Percentiles rank a stretch among this genome's conserved stretches.
These are phyloP conservation scores for Botrytis fabae DNA, from an alignment of 2,329 filamentous ascomycete genomes.

Conservation along the genomic window DNA sequence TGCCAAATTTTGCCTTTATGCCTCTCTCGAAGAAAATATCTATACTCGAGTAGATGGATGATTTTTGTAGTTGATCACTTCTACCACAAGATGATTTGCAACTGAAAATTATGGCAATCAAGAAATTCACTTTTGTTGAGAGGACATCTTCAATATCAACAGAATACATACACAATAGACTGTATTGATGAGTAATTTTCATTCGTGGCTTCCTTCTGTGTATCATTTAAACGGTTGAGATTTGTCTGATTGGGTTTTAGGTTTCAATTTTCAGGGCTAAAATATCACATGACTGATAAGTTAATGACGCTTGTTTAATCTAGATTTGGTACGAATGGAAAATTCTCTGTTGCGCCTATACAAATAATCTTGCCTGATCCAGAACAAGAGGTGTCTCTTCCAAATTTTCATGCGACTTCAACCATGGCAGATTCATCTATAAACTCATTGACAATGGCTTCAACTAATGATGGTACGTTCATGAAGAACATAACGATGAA, in stretches of 20 bases:
- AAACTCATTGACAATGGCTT: not conserved
- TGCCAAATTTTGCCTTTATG: not conserved
- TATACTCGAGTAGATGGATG: not conserved
- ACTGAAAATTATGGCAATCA: not conserved
- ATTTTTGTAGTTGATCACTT: not conserved
- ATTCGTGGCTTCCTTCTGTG: not conserved
- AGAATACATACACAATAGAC: not conserved
- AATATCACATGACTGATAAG: slow-evolving; percentile 19
- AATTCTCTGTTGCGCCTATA: slow-evolving; percentile 16
- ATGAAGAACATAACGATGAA: not conserved
- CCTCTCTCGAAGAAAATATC: not conserved
- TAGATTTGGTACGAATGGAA: not conserved
- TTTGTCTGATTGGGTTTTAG: slow-evolving; percentile 19
- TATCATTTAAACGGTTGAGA: slow-evolving; percentile 16
- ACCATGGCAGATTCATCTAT: slow-evolving; percentile 11
- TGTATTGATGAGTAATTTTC: not conserved
- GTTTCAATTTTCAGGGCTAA: slow-evolving; percentile 20
- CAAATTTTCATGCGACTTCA: slow-evolving; percentile 11
- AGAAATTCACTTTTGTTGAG: not conserved
- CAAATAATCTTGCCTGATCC: not conserved
- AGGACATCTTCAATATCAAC: not conserved
- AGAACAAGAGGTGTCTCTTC: not conserved
- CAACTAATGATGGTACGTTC: slow-evolving; percentile 16
- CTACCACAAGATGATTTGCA: not conserved
- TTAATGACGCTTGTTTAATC: slow-evolving; percentile 16